phyloP scores from a whole-genome alignment of 2,329 filamentous ascomycete genomes.

The Hortaea sp. region DNA sequence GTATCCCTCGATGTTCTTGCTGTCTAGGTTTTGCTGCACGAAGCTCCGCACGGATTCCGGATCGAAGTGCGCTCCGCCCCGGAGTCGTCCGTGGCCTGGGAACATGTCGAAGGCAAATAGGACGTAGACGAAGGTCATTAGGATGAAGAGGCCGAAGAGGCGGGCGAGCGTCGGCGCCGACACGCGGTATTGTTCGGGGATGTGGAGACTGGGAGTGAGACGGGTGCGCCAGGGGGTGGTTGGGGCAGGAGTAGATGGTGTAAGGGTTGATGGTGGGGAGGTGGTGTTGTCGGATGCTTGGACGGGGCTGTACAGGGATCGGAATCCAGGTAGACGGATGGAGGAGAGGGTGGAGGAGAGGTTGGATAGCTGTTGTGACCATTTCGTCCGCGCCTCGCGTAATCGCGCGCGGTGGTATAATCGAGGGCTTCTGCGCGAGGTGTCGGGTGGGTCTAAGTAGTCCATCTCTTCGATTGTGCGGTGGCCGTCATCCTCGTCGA shows the following conservation, averaged over 20 bases:
- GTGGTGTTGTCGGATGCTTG: conserved; percentile 1
- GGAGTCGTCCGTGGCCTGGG: conserved; percentile 52
- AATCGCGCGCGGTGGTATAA: conserved; percentile 30
- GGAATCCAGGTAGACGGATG: conserved; percentile 41
- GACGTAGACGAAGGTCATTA: conserved; percentile 70
- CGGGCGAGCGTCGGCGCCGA: conserved; percentile 62
- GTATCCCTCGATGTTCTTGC: conserved; percentile 52
- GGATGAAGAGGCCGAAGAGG: conserved; percentile 62
- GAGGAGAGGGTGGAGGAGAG: conserved; percentile 49
- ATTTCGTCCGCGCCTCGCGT: conserved; percentile 30
- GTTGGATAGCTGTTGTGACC: conserved; percentile 48
- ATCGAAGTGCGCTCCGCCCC: conserved; percentile 59
- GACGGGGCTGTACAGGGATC: conserved; percentile 31
- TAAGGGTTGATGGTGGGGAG: background rate
- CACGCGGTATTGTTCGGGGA: conserved; percentile 39
- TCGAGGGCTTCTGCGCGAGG: conserved; percentile 16
- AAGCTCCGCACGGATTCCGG: conserved; percentile 70
- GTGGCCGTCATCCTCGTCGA: conserved; percentile 45
- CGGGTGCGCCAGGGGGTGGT: conserved; percentile 11
- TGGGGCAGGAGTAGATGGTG: conserved; percentile 1
- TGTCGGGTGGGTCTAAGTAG: conserved; percentile 51
- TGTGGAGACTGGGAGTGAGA: conserved; percentile 20
- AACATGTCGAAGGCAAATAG: conserved; percentile 82
- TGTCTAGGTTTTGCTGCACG: conserved; percentile 63
- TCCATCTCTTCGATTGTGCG: conserved; percentile 86